These are phyloP conservation scores for Paraurostyla sp. DNA, from an alignment of 73 alveolate species.

Conservation along the genomic window DNA sequence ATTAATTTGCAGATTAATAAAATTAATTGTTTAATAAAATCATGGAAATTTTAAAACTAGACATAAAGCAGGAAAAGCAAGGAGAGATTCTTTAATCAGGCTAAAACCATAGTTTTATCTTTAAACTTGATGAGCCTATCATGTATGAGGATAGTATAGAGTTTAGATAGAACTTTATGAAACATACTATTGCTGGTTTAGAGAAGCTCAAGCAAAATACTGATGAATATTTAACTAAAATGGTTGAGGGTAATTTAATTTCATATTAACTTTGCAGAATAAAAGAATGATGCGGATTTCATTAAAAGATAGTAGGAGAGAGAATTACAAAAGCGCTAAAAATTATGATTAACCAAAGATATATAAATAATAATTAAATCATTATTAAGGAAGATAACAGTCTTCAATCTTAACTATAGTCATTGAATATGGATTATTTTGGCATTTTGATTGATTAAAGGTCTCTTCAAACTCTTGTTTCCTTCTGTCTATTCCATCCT, in stretches of 20 bases:
- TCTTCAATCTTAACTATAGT: conserved; percentile 4
- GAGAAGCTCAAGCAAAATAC: not conserved
- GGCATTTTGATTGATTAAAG: too few species aligned
- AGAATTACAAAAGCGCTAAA: conserved; percentile 28
- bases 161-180: not conserved
- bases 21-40: too few species aligned
- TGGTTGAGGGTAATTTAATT: not conserved
- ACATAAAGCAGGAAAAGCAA: not conserved
- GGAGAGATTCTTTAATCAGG: not conserved
- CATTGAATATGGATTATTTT: too few species aligned
- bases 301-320: conserved; percentile 6
- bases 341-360: not conserved
- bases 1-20: too few species aligned
- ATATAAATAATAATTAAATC: too few species aligned
- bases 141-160: not conserved
- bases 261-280: not conserved
- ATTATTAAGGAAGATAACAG: conserved; percentile 29
- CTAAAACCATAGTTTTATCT: too few species aligned
- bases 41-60: too few species aligned
- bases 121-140: too few species aligned
- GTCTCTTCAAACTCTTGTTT: conserved; percentile 2
- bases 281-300: not conserved
- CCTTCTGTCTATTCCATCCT: not conserved
- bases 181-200: not conserved
- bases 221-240: not conserved